phyloP scores from a whole-genome alignment of 805 yeast genomes.

The Ogataea angusta region DNA sequence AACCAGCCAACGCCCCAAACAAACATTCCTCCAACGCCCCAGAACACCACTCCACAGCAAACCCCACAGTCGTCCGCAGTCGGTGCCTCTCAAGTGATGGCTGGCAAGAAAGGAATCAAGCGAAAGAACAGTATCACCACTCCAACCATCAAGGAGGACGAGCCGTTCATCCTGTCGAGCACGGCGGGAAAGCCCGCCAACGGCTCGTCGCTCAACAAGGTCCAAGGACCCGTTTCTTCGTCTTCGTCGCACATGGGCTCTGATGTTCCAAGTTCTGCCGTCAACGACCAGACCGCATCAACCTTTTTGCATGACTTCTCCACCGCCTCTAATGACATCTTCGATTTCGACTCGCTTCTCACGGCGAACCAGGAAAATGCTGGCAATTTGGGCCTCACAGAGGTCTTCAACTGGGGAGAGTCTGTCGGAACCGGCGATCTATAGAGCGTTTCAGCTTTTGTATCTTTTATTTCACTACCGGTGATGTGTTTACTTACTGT shows the following conservation, averaged over 20 bases:
- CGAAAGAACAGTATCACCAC: slow-evolving; percentile 25
- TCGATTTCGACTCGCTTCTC: slow-evolving; percentile 44
- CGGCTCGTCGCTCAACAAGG: slow-evolving; percentile 4
- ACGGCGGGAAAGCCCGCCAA: slow-evolving; percentile 7
- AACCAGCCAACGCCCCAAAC: slow-evolving; percentile 28
- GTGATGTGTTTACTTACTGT: slow-evolving; percentile 3
- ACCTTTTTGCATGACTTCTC: slow-evolving; percentile 31
- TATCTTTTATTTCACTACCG: slow-evolving; percentile 3
- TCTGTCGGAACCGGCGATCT: slow-evolving; percentile 39
- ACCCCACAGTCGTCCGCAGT: slow-evolving; percentile 10
- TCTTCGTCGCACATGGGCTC: slow-evolving; percentile 14
- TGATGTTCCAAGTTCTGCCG: slow-evolving; percentile 17
- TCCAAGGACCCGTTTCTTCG: slow-evolving; percentile 2
- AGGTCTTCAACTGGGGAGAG: slow-evolving; percentile 39
- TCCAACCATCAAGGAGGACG: slow-evolving; percentile 30
- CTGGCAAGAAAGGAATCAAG: slow-evolving; percentile 19
- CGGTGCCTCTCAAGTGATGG: slow-evolving; percentile 5
- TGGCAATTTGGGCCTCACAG: slow-evolving; percentile 34
- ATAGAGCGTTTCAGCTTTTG: slow-evolving; percentile 8
- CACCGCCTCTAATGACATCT: slow-evolving; percentile 36
- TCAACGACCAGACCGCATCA: slow-evolving; percentile 15
- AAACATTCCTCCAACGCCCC: slow-evolving; percentile 22
- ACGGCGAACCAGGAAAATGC: slow-evolving; percentile 38
- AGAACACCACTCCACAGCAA: slow-evolving; percentile 22
- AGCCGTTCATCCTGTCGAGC: slow-evolving; percentile 13